Conservation (phyloP, 352 stramenopile genomes). For the Phytophthora tentaculata region DNA sequence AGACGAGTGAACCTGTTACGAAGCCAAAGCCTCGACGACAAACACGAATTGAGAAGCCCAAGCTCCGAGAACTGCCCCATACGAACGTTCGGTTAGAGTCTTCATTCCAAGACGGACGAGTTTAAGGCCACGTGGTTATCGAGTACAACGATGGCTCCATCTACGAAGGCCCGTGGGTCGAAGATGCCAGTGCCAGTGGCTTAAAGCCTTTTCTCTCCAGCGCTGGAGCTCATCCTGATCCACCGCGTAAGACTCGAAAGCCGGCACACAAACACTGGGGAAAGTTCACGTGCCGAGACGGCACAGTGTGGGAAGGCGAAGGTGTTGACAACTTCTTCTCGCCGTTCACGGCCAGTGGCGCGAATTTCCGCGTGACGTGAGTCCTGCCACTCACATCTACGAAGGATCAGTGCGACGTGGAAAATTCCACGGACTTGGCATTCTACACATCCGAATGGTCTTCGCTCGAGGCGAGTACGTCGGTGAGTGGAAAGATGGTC, state of each 20-base stretch:
- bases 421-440: slow-evolving; percentile 79
- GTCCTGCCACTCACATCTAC: slow-evolving; percentile 55
- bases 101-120: slow-evolving; percentile 69
- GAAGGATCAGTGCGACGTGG: slow-evolving; percentile 57
- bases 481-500: slow-evolving; percentile 83
- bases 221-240: slow-evolving; percentile 21
- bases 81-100: slow-evolving; percentile 80
- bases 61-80: slow-evolving; percentile 54
- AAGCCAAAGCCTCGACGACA: slow-evolving; percentile 14
- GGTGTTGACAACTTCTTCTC: slow-evolving; percentile 87
- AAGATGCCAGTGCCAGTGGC: slow-evolving; percentile 53
- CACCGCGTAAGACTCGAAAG: slow-evolving; percentile 62
- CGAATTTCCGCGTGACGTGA: slow-evolving; percentile 60
- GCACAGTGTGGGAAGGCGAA: slow-evolving; percentile 77
- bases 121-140: slow-evolving; percentile 66
- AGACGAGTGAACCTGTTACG: background rate
- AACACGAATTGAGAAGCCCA: slow-evolving; percentile 15
- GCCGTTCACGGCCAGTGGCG: slow-evolving; percentile 66
- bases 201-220: slow-evolving; percentile 48
- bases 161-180: slow-evolving; percentile 85
- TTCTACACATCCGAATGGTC: slow-evolving; percentile 60
- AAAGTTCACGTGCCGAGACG: slow-evolving; percentile 77
- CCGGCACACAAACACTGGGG: slow-evolving; percentile 57
- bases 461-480: slow-evolving; percentile 79
- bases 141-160: slow-evolving; percentile 82